Evolutionary conservation across 2,329 filamentous ascomycete species (phyloP).

Genomic region (Pyricularia grisea): DNA sequence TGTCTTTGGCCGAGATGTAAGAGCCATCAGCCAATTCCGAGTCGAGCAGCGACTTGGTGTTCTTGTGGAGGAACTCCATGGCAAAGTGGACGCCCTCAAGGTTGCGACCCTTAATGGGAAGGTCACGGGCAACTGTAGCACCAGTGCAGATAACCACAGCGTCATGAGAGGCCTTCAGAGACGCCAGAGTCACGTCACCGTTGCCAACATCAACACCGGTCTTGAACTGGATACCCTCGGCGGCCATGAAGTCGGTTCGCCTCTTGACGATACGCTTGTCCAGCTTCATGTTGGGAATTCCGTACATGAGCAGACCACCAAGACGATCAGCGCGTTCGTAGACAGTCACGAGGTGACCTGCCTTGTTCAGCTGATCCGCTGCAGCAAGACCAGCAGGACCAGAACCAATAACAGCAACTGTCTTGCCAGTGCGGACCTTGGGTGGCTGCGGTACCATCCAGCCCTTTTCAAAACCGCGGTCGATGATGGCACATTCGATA

Average conservation of each 20-base stretch:
- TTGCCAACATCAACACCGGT: conserved; percentile 72
- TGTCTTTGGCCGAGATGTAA: conserved; percentile 92
- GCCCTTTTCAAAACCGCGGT: conserved; percentile 94
- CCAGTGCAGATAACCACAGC: conserved; percentile 88
- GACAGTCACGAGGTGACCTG: conserved; percentile 79
- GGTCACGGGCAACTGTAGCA: conserved; percentile 84
- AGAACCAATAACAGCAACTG: conserved; percentile 79
- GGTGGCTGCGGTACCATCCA: conserved; percentile 89
- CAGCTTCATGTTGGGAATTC: conserved; percentile 99
- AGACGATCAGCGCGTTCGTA: conserved; percentile 88
- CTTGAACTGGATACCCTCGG: conserved; percentile 77
- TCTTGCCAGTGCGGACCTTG: conserved; percentile 76
- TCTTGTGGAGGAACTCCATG: conserved; percentile 95
- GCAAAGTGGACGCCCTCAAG: conserved; percentile 88
- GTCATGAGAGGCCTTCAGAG: conserved; percentile 65
- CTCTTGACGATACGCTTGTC: conserved; percentile 97
- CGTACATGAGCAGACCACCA: conserved; percentile 94
- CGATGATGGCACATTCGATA: conserved; percentile 95
- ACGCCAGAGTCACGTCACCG: conserved; percentile 53
- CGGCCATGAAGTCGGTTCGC: conserved; percentile 88
- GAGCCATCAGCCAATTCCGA: conserved; percentile 73
- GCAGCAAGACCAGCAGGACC: conserved; percentile 84
- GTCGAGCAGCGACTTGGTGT: conserved; percentile 95
- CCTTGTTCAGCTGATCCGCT: conserved; percentile 90
- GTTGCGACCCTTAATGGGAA: conserved; percentile 82